Evolutionary conservation across 192 early-diverging fungal genomes (phyloP).

Genomic region (Blastocladiella britannica): DNA sequence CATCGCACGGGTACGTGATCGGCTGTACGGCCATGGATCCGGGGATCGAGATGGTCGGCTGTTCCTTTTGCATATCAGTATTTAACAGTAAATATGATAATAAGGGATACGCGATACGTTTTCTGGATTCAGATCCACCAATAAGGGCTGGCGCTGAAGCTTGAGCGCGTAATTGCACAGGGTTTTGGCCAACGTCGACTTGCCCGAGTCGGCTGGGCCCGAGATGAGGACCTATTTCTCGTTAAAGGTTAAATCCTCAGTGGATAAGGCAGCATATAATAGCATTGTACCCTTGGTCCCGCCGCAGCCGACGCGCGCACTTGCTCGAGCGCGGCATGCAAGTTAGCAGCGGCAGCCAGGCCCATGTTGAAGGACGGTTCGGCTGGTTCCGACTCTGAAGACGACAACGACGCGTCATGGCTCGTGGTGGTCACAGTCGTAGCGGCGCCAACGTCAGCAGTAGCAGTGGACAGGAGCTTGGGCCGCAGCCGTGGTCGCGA

Average conservation of each 20-base stretch:
- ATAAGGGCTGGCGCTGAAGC: not conserved
- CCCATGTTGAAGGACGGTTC: not conserved
- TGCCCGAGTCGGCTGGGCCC: not conserved
- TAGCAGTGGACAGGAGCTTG: not conserved
- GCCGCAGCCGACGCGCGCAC: not conserved
- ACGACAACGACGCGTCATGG: too few relatives aligned
- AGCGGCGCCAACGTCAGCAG: not conserved
- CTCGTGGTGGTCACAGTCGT: too few relatives aligned
- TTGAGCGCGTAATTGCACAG: not conserved
- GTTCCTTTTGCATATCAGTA: too few relatives aligned
- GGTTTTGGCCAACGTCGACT: not conserved
- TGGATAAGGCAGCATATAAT: not conserved
- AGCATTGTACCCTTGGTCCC: slow-evolving; percentile 1
- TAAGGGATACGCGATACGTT: not conserved
- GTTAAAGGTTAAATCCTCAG: not conserved
- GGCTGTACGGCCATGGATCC: not conserved
- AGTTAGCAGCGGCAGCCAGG: not conserved
- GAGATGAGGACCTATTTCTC: not conserved
- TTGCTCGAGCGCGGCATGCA: not conserved
- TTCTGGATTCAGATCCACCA: not conserved
- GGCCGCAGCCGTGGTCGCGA: not conserved
- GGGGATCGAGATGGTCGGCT: not conserved
- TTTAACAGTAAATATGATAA: not conserved
- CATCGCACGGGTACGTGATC: not conserved
- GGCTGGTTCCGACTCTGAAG: not conserved